These are phyloP conservation scores for Zygoascus tannicola DNA, from an alignment of 805 yeast species.

Conservation along the genomic window DNA sequence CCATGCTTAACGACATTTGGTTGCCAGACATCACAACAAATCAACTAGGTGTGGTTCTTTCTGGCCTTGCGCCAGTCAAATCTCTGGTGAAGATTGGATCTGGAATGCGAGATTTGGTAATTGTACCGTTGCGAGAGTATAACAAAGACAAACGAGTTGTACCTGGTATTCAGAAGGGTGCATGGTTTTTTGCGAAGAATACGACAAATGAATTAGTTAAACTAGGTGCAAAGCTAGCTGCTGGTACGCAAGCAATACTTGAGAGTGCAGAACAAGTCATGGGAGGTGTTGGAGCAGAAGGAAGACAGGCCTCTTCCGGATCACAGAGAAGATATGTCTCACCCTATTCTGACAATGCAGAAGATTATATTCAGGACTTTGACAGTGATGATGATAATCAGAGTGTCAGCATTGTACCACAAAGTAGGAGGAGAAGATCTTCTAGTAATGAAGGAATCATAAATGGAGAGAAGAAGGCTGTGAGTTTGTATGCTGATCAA, in stretches of 20 bases:
- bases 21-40: slow-evolving; percentile 77
- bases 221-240: slow-evolving; percentile 75
- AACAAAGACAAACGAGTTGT: slow-evolving; percentile 60
- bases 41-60: slow-evolving; percentile 70
- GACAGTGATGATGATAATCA: slow-evolving; percentile 18
- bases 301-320: slow-evolving; percentile 18
- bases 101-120: slow-evolving; percentile 64
- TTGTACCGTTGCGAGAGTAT: slow-evolving; percentile 67
- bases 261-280: slow-evolving; percentile 72
- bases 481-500: slow-evolving; percentile 77
- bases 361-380: slow-evolving; percentile 12
- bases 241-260: slow-evolving; percentile 75
- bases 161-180: slow-evolving; percentile 67
- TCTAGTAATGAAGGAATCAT: not conserved
- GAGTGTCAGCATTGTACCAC: not conserved
- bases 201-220: slow-evolving; percentile 74
- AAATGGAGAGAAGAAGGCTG: slow-evolving; percentile 24
- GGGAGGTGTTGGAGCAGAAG: slow-evolving; percentile 63
- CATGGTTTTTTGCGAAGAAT: slow-evolving; percentile 59
- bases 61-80: slow-evolving; percentile 76
- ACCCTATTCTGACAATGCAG: slow-evolving; percentile 18
- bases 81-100: slow-evolving; percentile 70
- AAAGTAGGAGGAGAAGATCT: not conserved
- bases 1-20: slow-evolving; percentile 61
- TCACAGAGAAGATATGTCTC: slow-evolving; percentile 12